These are phyloP conservation scores for Coemansia sp. DNA, from an alignment of 192 early-diverging fungal genomes.

Conservation along the genomic window DNA sequence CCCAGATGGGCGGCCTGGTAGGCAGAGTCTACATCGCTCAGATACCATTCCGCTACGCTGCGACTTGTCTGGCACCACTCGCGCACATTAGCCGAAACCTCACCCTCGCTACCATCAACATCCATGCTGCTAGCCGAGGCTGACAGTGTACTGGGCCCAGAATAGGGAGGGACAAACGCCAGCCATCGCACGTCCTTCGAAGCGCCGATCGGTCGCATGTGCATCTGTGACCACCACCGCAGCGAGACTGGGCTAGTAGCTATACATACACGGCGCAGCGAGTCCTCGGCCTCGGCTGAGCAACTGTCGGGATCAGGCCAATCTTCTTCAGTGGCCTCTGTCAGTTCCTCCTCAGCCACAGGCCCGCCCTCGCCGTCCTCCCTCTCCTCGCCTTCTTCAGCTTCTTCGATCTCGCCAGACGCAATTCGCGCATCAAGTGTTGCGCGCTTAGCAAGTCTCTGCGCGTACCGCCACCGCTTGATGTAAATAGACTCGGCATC, in stretches of 20 bases:
- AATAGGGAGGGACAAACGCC: slow-evolving; percentile 25
- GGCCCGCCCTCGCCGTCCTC: slow-evolving; percentile 34
- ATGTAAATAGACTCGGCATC: slow-evolving; percentile 40
- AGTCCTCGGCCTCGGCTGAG: slow-evolving; percentile 41
- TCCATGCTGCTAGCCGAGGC: background rate
- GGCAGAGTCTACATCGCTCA: slow-evolving; percentile 40
- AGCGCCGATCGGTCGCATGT: slow-evolving; percentile 48
- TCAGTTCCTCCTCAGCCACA: background rate
- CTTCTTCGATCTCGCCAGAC: slow-evolving; percentile 46
- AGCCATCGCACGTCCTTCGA: slow-evolving; percentile 49
- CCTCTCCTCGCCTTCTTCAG: slow-evolving; percentile 49
- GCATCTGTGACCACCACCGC: slow-evolving; percentile 52
- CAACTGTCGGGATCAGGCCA: slow-evolving; percentile 44
- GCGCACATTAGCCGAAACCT: background rate
- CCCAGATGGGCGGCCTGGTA: slow-evolving; percentile 49
- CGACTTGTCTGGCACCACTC: slow-evolving; percentile 18
- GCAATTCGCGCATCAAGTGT: slow-evolving; percentile 30
- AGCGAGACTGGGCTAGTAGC: slow-evolving; percentile 24
- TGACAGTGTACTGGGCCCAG: background rate
- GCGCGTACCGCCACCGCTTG: slow-evolving; percentile 45
- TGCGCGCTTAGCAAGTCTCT: slow-evolving; percentile 32
- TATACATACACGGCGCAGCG: slow-evolving; percentile 45
- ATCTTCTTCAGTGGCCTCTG: slow-evolving; percentile 13
- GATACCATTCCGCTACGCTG: slow-evolving; percentile 26
- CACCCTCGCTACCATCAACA: background rate